Evolutionary conservation across 768 basidiomycete genomes (phyloP).

Genomic region (Roridomyces roridus): DNA sequence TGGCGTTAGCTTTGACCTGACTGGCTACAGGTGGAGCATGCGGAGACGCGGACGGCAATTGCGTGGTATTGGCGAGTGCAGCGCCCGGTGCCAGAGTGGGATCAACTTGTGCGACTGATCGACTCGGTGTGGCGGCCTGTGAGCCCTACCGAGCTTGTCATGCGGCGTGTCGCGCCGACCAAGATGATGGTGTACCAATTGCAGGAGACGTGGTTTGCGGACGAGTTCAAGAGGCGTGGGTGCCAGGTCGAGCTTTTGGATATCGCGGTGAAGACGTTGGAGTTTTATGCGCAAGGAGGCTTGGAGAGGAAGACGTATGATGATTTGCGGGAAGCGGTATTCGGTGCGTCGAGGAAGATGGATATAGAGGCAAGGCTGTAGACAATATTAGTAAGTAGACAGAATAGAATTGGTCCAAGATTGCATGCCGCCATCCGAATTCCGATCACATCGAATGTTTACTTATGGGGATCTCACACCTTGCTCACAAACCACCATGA

Average conservation of each 20-base stretch:
- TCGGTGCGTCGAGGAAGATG: neutral
- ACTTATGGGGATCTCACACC: too few relatives aligned
- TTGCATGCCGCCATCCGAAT: too few relatives aligned
- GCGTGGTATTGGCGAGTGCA: constrained; percentile 6
- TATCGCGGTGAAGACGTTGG: neutral
- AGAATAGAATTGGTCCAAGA: too few relatives aligned
- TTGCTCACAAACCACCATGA: too few relatives aligned
- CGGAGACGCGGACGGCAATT: neutral
- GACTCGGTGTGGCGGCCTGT: constrained; percentile 9
- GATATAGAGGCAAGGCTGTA: neutral
- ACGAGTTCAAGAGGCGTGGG: constrained; percentile 6
- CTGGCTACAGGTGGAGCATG: neutral
- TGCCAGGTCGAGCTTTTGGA: constrained; percentile 9
- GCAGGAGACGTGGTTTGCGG: constrained; percentile 9
- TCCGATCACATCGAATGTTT: too few relatives aligned
- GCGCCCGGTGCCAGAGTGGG: constrained; percentile 3
- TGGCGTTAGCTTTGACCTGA: neutral
- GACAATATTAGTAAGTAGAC: too few relatives aligned
- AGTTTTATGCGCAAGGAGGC: constrained; percentile 5
- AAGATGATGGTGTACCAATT: constrained; percentile 7
- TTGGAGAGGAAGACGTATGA: constrained; percentile 13
- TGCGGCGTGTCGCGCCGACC: constrained; percentile 4
- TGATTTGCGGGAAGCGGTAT: neutral
- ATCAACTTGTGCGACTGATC: neutral
- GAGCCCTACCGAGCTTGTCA: neutral